Base-by-base conservation (phyloP, 2,329 filamentous ascomycete species). In the Calonectria pteridis region DNA sequence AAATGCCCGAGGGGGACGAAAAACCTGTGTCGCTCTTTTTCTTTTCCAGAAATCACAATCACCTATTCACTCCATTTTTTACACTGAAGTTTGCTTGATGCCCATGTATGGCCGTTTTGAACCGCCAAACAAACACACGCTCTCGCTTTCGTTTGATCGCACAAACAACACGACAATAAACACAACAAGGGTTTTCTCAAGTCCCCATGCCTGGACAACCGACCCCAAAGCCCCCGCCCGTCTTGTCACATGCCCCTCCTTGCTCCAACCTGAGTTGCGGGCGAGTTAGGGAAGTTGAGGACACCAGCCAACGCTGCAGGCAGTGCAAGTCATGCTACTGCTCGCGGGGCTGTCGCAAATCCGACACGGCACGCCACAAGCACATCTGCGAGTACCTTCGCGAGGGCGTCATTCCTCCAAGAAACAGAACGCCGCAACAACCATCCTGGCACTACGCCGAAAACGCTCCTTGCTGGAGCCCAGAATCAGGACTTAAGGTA, bases 401-500 rank as follows among this genome's bases (percentile, higher is more conserved):
- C 16, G 23, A 35, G 7, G 63, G 40, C 13, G 69, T 67, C 9
- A n/a, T 35, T 9, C 62, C 31, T n/a, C 50, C 69, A 20, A 10
- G 29, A 23, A 14, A 40, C 43, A 10, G 13, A 23, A 29, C 23
- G 13, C 16, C 9, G 11, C 33, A 49, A 18, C 49, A 40, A 23
- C 28, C 31, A 2, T 13, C n/a, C 1, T 13, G 29, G 14, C 37
- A 31, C 7, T 16, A 26, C 14, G 51, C 26, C 10, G 40, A 55
- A 13, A 26, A 7, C 4, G 49, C 50, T 10, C 18, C 11, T 18
- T 16, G 29, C 7, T 71, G 51, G 68, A 71, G 68, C 13, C 77
- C 73, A 2, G 66, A 74, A 26, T 62, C 49, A 20, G 78, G 81
- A 28, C 77, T 83, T 3, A 76, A 76, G 1, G 66, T 74, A 10